Base-by-base conservation (phyloP, 23 red algal species). In the Agarophyton chilense region DNA sequence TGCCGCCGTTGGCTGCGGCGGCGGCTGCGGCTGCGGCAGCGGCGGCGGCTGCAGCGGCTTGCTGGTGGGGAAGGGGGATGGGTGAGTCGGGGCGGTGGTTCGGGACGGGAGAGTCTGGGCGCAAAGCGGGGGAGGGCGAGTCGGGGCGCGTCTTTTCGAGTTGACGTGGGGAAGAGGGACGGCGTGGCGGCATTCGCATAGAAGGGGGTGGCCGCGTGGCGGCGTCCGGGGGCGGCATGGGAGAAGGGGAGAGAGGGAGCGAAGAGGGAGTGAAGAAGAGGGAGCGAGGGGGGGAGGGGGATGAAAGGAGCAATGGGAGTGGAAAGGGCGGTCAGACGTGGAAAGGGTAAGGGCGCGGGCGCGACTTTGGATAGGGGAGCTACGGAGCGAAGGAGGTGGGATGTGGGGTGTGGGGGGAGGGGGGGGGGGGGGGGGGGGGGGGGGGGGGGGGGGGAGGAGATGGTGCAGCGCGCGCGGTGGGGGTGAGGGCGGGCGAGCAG, bases 41-140 rank as follows among this genome's bases (percentile, higher is more conserved):
- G 43, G 76, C 51, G 77, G 52, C 24, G 19, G 50, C n/a, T 13
- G 51, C 34, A 6, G 65, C 65, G 42, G 22, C 17, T 19, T 46
- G 63, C 38, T 50, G 87, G 5, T 28, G 41, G n/a, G 62, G 87
- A 10, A 32, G 31, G 33, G 54, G 87, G 16, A 72, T 24, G 19
- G 33, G 50, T 0, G 87, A 46, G 29, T 40, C 50, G 41, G 52
- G 13, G 46, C 45, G 34, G 16, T 38, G 12, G 32, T 61, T 47
- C 0, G 86, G 86, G 35, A 66, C 12, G 32, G 83, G 83, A 10
- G 81, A 72, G 77, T 55, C 77, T 55, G 47, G 77, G 39, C 77
- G 50, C 16, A 63, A 24, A 17, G 42, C 41, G 19, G 58, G 54
- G 61, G 54, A 19, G 62, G 62, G 62, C 19, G 65, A 72, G 72